A percentile compares a stretch with the other conserved stretches of the same genome.
Evolutionary conservation across 1,139 yeast species (phyloP).

Genomic region (Yamadazyma pseudoaaseri): DNA sequence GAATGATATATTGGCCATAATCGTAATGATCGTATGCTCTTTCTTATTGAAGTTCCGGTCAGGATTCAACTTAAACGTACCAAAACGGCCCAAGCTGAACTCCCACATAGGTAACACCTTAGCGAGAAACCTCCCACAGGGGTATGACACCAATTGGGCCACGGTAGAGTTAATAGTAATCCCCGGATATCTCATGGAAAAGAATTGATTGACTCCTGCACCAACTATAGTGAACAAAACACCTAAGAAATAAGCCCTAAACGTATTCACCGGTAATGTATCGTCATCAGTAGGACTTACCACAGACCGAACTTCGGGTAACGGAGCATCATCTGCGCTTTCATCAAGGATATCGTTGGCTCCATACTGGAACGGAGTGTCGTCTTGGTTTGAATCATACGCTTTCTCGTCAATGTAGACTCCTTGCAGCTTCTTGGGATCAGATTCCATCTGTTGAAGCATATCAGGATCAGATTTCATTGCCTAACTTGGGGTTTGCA

Average conservation of each 20-base stretch:
- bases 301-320: conserved; percentile 63
- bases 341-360: conserved; percentile 4
- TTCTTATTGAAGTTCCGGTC: conserved; percentile 49
- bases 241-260: conserved; percentile 52
- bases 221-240: conserved; percentile 54
- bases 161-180: conserved; percentile 47
- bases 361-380: conserved; percentile 1
- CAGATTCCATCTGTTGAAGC: no score
- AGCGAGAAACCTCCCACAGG: conserved; percentile 48
- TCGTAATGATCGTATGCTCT: conserved; percentile 62
- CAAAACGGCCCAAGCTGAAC: conserved; percentile 3
- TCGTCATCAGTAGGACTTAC: conserved; percentile 54
- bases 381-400: background rate
- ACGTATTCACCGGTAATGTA: conserved; percentile 47
- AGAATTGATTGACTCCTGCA: conserved; percentile 58
- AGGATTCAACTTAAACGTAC: conserved; percentile 21
- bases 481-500: no score
- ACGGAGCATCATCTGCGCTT: conserved; percentile 35
- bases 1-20: conserved; percentile 35
- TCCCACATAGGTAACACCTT: conserved; percentile 25
- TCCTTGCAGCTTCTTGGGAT: no score
- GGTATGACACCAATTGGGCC: conserved; percentile 57
- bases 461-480: no score
- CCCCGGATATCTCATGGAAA: conserved; percentile 53
- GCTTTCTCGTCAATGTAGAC: conserved; percentile 1